phyloP scores from a whole-genome alignment of 2,329 filamentous ascomycete genomes.

The Penicillium janthinellum region DNA sequence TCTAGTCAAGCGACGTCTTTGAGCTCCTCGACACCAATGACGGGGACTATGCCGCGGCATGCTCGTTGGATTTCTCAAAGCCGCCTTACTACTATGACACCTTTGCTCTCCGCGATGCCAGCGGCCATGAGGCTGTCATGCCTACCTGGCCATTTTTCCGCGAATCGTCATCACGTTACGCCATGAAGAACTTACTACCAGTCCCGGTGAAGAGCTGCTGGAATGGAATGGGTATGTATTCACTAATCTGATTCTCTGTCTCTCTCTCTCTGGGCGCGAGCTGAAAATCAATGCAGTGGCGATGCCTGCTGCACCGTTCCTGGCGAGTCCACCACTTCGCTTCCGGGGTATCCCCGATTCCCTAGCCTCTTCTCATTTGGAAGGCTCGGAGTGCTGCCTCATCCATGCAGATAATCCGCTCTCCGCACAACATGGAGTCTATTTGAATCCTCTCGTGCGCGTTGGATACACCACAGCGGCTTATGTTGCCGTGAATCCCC shows the following conservation, averaged over 20 bases:
- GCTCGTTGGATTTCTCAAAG: conserved; percentile 69
- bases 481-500: conserved; percentile 28
- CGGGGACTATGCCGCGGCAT: conserved; percentile 66
- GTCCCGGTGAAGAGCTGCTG: conserved; percentile 67
- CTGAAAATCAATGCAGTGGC: conserved; percentile 26
- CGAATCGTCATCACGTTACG: conserved; percentile 51
- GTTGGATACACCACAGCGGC: conserved; percentile 39
- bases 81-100: conserved; percentile 72
- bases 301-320: conserved; percentile 29
- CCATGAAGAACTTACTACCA: conserved; percentile 55
- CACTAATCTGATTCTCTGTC: conserved; percentile 11
- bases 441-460: conserved; percentile 44
- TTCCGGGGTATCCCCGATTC: conserved; percentile 67
- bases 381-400: conserved; percentile 79
- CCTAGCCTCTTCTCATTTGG: conserved; percentile 58
- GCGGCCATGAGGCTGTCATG: conserved; percentile 65
- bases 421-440: conserved; percentile 35
- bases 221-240: conserved; percentile 60
- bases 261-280: neutral
- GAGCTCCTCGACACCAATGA: conserved; percentile 61
- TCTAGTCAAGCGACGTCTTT: conserved; percentile 55
- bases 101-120: conserved; percentile 68
- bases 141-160: conserved; percentile 69
- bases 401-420: conserved; percentile 45
- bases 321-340: conserved; percentile 45